These are phyloP conservation scores for Leavenworthia alabamica DNA, from an alignment of 345 rosid species.

Conservation along the genomic window DNA sequence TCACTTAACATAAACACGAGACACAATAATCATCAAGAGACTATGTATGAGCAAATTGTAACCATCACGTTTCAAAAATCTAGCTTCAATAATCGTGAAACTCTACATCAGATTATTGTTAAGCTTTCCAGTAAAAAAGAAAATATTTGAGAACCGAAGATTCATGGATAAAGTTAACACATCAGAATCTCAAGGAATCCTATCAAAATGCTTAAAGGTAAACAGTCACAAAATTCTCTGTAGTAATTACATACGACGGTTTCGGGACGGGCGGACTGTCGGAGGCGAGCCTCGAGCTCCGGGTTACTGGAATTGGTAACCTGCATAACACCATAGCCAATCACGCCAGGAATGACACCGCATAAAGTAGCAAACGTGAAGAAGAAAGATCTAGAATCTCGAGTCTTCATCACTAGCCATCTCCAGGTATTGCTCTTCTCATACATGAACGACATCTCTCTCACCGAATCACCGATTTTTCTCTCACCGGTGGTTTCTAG, in stretches of 20 bases:
- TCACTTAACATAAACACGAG: not conserved
- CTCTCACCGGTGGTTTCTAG: constrained; percentile 26
- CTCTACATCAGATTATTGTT: not conserved
- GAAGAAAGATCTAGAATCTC: constrained; percentile 86
- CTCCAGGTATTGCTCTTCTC: constrained; percentile 74
- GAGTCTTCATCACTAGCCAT: constrained; percentile 69
- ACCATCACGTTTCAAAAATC: not conserved
- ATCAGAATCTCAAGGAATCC: not conserved
- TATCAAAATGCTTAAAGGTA: not conserved
- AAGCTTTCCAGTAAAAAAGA: too few relatives aligned
- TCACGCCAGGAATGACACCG: constrained; percentile 79
- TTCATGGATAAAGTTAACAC: not conserved
- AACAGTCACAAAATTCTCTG: not conserved
- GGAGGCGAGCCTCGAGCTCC: constrained; percentile 79
- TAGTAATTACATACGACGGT: constrained; percentile 42
- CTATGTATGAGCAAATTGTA: constrained; percentile 7
- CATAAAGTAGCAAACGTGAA: constrained; percentile 79
- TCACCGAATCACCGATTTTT: constrained; percentile 8
- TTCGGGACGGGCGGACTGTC: constrained; percentile 71
- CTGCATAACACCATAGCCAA: constrained; percentile 93
- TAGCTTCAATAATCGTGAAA: not conserved
- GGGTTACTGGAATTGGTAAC: constrained; percentile 62
- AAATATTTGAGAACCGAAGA: not conserved
- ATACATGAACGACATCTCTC: constrained; percentile 46
- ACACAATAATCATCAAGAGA: not conserved